These are phyloP conservation scores for Lentinula boryana DNA, from an alignment of 768 basidiomycete genomes.

Conservation along the genomic window DNA sequence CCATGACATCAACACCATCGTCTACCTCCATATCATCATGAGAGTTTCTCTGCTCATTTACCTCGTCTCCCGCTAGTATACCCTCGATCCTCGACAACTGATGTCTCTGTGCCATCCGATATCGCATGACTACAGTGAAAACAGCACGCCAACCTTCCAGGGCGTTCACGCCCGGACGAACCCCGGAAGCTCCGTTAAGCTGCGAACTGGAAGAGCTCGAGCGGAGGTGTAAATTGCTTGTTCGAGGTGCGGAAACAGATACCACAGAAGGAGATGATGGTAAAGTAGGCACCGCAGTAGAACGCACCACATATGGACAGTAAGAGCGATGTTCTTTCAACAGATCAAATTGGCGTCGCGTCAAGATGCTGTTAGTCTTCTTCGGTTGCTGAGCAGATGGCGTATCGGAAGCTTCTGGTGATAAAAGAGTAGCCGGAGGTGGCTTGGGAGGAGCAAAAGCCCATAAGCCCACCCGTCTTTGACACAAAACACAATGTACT, in stretches of 20 bases:
- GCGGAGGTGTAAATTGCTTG: conserved; percentile 6
- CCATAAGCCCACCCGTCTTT: conserved; percentile 78
- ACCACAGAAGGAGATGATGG: conserved; percentile 27
- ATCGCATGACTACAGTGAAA: conserved; percentile 59
- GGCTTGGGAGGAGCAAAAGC: conserved; percentile 40
- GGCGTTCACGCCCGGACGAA: conserved; percentile 12
- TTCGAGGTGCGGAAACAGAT: conserved; percentile 7
- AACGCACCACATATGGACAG: conserved; percentile 77
- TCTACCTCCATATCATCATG: conserved; percentile 34
- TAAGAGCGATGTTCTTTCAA: conserved; percentile 80
- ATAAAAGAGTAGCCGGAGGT: neutral
- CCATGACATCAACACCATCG: conserved; percentile 59
- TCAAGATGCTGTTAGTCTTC: conserved; percentile 5
- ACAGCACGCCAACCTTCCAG: conserved; percentile 81
- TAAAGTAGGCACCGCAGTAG: conserved; percentile 56
- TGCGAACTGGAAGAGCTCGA: conserved; percentile 26
- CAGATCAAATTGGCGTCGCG: conserved; percentile 56
- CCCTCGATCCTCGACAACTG: neutral
- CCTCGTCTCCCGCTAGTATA: neutral
- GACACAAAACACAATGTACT: conserved; percentile 64
- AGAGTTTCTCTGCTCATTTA: conserved; percentile 8
- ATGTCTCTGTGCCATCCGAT: conserved; percentile 57
- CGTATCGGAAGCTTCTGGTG: neutral
- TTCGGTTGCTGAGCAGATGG: conserved; percentile 17
- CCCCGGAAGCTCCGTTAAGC: conserved; percentile 18